Percentiles rank a stretch among this genome's conserved stretches.
phyloP scores from a whole-genome alignment of 768 basidiomycete genomes.

The Trametopsis cervina region DNA sequence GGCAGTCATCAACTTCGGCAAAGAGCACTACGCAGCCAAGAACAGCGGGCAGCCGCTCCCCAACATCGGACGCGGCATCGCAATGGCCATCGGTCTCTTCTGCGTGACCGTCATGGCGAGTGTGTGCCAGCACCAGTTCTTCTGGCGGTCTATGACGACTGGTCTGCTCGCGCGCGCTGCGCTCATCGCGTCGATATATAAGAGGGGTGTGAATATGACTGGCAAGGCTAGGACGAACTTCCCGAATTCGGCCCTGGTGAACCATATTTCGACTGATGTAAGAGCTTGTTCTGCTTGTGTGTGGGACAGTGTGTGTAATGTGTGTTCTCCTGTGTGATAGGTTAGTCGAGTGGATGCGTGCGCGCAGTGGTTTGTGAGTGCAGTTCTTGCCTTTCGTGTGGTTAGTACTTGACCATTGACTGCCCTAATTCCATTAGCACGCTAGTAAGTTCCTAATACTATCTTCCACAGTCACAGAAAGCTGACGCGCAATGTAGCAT shows the following conservation, averaged over 20 bases:
- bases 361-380: slow-evolving; percentile 68
- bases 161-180: slow-evolving; percentile 61
- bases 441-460: slow-evolving; percentile 21
- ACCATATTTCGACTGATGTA: slow-evolving; percentile 63
- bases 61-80: slow-evolving; percentile 49
- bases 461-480: no score
- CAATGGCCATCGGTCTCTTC: slow-evolving; percentile 50
- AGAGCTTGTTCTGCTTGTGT: no score
- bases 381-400: slow-evolving; percentile 1
- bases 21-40: slow-evolving; percentile 36
- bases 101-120: slow-evolving; percentile 42
- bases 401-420: not conserved
- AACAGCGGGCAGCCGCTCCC: slow-evolving; percentile 27
- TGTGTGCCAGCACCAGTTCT: slow-evolving; percentile 65
- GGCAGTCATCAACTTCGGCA: slow-evolving; percentile 56
- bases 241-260: slow-evolving; percentile 53
- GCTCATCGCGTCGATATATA: slow-evolving; percentile 65
- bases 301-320: no score
- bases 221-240: slow-evolving; percentile 58
- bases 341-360: slow-evolving; percentile 51
- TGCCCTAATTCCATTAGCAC: no score
- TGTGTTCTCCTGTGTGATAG: no score
- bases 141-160: slow-evolving; percentile 61
- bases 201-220: slow-evolving; percentile 57
- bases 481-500: no score